Conservation (phyloP, 164 flowering plant species). For the Macadamia tetraphylla region DNA sequence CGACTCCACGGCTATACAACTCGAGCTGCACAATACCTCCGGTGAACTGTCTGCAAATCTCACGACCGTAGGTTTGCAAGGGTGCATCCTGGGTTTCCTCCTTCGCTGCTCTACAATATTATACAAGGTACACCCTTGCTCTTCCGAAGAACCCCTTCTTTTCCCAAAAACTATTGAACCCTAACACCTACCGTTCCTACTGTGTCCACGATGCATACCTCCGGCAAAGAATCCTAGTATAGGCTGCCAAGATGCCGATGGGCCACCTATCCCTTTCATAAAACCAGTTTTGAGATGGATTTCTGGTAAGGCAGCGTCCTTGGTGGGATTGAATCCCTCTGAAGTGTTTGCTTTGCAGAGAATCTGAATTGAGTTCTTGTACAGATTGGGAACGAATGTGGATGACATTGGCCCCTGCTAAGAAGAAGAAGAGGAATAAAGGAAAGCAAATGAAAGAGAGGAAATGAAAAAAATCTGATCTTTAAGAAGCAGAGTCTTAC, state of each 20-base stretch:
- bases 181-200: no score
- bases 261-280: conserved; percentile 17
- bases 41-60: no score
- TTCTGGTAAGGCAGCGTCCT: conserved; percentile 18
- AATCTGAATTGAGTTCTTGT: conserved; percentile 22
- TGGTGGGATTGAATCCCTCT: conserved; percentile 18
- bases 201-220: conserved; percentile 4
- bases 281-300: conserved; percentile 18
- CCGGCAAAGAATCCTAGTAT: conserved; percentile 22
- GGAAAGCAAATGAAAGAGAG: background rate
- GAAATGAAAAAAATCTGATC: background rate
- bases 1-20: no score
- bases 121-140: no score
- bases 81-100: no score
- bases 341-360: conserved; percentile 23
- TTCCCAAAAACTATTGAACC: no score
- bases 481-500: conserved; percentile 16
- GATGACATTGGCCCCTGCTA: conserved; percentile 31
- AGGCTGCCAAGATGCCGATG: conserved; percentile 19
- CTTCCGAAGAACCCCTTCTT: no score
- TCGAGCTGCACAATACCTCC: no score
- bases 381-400: conserved; percentile 14
- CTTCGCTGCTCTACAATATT: no score
- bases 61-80: no score
- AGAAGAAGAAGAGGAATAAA: no score